Percentiles rank a stretch among this genome's conserved stretches.
phyloP scores from a whole-genome alignment of 2,329 filamentous ascomycete species.

The Cercospora citrullina region DNA sequence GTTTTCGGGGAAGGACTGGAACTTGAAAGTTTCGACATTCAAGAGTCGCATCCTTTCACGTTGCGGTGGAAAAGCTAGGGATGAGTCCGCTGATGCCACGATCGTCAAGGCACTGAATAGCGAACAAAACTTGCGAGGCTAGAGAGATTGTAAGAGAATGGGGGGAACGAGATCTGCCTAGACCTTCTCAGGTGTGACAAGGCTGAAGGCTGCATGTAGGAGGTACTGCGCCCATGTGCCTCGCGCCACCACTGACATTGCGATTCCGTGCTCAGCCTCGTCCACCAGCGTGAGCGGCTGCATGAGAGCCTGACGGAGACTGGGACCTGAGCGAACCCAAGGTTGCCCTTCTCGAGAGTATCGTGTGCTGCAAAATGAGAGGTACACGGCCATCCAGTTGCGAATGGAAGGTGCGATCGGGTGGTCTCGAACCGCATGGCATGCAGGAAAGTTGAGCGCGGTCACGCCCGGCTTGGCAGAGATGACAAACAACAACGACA shows the following conservation, averaged over 20 bases:
- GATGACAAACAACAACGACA: too few species aligned
- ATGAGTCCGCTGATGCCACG: not conserved
- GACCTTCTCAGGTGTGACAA: not conserved
- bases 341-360: too few species aligned
- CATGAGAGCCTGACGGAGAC: not conserved
- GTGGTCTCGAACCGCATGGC: too few species aligned
- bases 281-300: too few species aligned
- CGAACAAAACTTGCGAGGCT: not conserved
- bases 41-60: conserved; percentile 1
- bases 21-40: conserved; percentile 5
- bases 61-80: not conserved
- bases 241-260: too few species aligned
- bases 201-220: not conserved
- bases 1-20: conserved; percentile 2
- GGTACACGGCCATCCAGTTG: too few species aligned
- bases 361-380: too few species aligned
- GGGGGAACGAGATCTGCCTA: not conserved
- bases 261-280: too few species aligned
- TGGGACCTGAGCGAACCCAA: too few species aligned
- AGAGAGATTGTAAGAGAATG: not conserved
- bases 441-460: too few species aligned
- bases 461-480: too few species aligned
- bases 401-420: too few species aligned
- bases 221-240: not conserved
- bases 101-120: not conserved